Base-by-base conservation (phyloP, 169 alveolate species). In the Plasmodium billcollinsi region DNA sequence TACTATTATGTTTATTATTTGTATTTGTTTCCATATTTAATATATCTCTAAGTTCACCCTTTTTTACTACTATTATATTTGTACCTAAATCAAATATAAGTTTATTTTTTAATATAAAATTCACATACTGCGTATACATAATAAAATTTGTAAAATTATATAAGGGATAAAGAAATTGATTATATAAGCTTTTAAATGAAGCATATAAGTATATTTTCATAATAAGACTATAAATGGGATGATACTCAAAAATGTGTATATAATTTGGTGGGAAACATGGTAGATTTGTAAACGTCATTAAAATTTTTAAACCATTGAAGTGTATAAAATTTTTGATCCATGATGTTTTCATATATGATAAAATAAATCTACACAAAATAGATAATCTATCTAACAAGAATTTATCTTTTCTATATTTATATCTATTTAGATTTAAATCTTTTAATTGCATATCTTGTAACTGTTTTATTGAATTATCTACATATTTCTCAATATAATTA, bases 281-380 rank as follows among this genome's bases (percentile, higher is more conserved):
- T 50, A 83, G 5, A 26, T 83, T 67, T 1, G 86, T 59, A 62
- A 21, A 83, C 4, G 74, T 45, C 83, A 83, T 70, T 70, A 83
- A 70, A n/a, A 70, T 54, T 73, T 83, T 83, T 9, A 83, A 47
- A 9, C 91, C 91, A 29, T 83, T 83, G 24, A 70, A 67, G 15
- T 83, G 69, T 20, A 83, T 56, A 29, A 83, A 83, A 5, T 59
- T 58, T 56, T 83, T 83, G 15, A 83, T 59, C 91, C 91, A 83
- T 20, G 83, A 70, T 11, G 74, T 61, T 73, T 83, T 83, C 91
- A 83, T 83, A 83, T 70, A 83, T n/a, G 91, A 67, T 15, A 71
- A 50, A 65, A 83, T 71, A 56, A 73, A 83, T 26, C 91, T 62
- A 83, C 86, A 67, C 7, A 83, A 43, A 52, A 83, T 71, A 11